Conservation (phyloP, 768 basidiomycete genomes). For the Trametes elegans region DNA sequence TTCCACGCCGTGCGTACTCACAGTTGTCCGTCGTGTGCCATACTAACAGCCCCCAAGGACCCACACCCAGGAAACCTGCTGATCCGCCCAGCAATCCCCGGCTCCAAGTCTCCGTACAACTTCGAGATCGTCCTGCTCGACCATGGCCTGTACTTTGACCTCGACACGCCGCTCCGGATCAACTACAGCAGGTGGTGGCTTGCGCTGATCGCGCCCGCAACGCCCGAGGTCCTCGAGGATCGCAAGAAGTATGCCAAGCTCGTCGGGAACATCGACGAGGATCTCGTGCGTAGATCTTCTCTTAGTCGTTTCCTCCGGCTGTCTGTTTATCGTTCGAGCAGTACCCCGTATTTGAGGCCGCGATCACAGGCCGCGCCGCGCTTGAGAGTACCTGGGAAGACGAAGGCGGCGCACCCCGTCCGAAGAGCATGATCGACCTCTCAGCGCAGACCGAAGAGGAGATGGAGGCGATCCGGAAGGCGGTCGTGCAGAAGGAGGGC, state of each 20-base stretch:
- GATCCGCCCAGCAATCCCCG: constrained; percentile 67
- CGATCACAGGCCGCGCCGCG: constrained; percentile 84
- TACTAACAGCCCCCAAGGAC: no score
- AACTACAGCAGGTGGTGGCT: constrained; percentile 92
- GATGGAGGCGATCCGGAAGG: constrained; percentile 76
- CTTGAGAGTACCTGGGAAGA: constrained; percentile 62
- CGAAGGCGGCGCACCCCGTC: constrained; percentile 47
- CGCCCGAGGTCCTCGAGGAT: constrained; percentile 59
- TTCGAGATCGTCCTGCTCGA: constrained; percentile 96
- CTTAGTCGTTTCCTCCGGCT: background rate
- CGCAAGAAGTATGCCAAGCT: constrained; percentile 85
- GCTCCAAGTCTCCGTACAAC: constrained; percentile 81
- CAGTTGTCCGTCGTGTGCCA: no score
- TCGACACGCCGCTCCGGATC: constrained; percentile 74
- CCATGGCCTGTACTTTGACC: constrained; percentile 92
- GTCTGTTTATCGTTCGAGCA: constrained; percentile 28
- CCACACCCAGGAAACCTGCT: constrained; percentile 94
- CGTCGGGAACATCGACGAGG: constrained; percentile 88
- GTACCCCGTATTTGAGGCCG: constrained; percentile 95
- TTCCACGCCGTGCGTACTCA: constrained; percentile 68
- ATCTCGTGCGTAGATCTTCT: constrained; percentile 53
- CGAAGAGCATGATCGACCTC: constrained; percentile 75
- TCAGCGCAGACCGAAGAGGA: constrained; percentile 72
- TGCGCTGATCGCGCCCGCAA: constrained; percentile 74
- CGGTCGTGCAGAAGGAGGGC: constrained; percentile 81